Base-by-base conservation (phyloP, 208 protist species). In the Crithidia mellificae region DNA sequence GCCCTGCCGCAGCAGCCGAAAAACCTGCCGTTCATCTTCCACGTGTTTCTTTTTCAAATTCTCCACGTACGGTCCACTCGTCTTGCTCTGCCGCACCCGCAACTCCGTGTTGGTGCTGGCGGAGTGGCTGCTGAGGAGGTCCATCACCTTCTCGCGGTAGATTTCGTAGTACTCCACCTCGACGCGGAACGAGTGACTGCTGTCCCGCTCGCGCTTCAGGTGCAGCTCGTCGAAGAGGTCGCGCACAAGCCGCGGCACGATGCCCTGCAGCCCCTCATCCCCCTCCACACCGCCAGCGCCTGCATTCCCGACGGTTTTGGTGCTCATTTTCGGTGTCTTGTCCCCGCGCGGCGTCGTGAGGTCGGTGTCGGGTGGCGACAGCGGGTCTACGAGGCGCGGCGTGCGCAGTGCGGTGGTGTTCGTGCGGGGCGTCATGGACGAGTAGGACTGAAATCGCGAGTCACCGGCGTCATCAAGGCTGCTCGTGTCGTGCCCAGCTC, bases 101-200 rank as follows among this genome's bases (percentile, higher is more conserved):
- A 95, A 77, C 53, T 95, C 89, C 0, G 29, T 64, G 47, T 63
- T 73, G 29, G 29, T 56, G 19, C 30, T 63, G 61, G 52, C 49
- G 52, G 49, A 29, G 39, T 61, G 46, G 47, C 46, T 71, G 52
- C 58, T 46, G 32, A 87, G 72, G 17, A 98, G 80, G 73, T 97
- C 90, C 67, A 88, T 83, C 22, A 96, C 90, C 63, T 91, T 89
- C 72, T 97, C 92, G 19, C 95, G 96, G 74, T 95, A 97, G 43
- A 98, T 96, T 66, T 98, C 94, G 69, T 87, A 93, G 80, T 92
- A 94, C 55, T 87, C 75, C 68, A 92, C 52, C 65, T 92, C 85
- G 12, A 94, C 83, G 11, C 83, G 78, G 70, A 87, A 96, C 6
- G 91, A 94, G 68, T 86, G 83, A 19, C 86, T 81, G 55, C 62